Percentiles rank a stretch among this genome's conserved stretches.
Evolutionary conservation across 192 early-diverging fungal species (phyloP).

Genomic region (Lobulomyces angularis): DNA sequence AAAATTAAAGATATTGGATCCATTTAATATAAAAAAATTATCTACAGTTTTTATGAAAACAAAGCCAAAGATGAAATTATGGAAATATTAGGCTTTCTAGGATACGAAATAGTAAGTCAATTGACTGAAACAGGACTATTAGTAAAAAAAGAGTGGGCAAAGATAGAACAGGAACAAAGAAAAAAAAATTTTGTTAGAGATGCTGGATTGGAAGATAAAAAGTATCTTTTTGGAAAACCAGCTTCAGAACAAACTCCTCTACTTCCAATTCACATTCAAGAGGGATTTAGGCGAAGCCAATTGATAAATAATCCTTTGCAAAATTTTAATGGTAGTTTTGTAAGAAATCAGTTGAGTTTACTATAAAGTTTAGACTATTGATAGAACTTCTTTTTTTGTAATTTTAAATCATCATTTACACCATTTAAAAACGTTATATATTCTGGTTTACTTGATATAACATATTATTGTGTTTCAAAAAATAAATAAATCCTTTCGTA

Average conservation of each 20-base stretch:
- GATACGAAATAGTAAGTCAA: slow-evolving; percentile 85
- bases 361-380: too few relatives aligned
- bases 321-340: too few relatives aligned
- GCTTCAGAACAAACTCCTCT: slow-evolving; percentile 70
- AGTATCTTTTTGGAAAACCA: slow-evolving; percentile 65
- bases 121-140: slow-evolving; percentile 76
- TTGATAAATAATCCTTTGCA: too few relatives aligned
- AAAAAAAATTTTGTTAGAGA: slow-evolving; percentile 1
- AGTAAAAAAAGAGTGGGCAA: slow-evolving; percentile 34
- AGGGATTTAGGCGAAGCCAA: slow-evolving; percentile 89
- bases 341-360: too few relatives aligned
- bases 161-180: not conserved
- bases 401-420: too few relatives aligned
- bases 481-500: too few relatives aligned
- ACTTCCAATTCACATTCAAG: slow-evolving; percentile 76
- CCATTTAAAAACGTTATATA: too few relatives aligned
- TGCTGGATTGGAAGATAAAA: slow-evolving; percentile 2
- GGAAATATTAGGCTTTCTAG: slow-evolving; percentile 92
- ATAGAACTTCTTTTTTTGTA: too few relatives aligned
- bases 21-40: not conserved
- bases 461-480: too few relatives aligned
- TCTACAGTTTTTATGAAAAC: slow-evolving; percentile 66
- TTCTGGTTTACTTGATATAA: too few relatives aligned
- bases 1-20: not conserved
- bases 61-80: slow-evolving; percentile 88